These are phyloP conservation scores for Aspergillus novofumigatus DNA, from an alignment of 2,329 filamentous ascomycete species.

Conservation along the genomic window DNA sequence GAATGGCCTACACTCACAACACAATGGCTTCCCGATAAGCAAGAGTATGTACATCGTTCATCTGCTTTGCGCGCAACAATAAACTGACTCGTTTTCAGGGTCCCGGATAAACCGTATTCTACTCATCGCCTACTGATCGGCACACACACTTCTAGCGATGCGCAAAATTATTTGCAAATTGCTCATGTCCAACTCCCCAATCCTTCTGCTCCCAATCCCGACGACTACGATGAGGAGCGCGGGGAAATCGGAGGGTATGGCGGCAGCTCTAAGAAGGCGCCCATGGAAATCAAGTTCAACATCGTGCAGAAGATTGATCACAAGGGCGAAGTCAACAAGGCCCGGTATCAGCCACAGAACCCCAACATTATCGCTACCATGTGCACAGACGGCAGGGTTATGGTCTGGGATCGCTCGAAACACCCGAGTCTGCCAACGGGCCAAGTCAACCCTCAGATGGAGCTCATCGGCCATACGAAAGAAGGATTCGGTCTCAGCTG, in stretches of 20 bases:
- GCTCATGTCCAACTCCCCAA: slow-evolving; percentile 92
- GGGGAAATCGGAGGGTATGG: slow-evolving; percentile 94
- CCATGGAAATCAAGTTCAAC: slow-evolving; percentile 73
- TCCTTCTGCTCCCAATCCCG: slow-evolving; percentile 62
- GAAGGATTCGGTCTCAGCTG: slow-evolving; percentile 93
- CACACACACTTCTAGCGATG: slow-evolving; percentile 84
- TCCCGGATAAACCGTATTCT: slow-evolving; percentile 79
- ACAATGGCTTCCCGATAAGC: slow-evolving; percentile 96
- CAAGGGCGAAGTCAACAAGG: slow-evolving; percentile 96
- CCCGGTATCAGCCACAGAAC: slow-evolving; percentile 95
- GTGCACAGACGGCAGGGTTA: slow-evolving; percentile 78
- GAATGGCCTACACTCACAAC: slow-evolving; percentile 97
- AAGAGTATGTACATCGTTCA: slow-evolving; percentile 52
- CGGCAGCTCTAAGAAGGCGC: slow-evolving; percentile 62
- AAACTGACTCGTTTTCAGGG: slow-evolving; percentile 36
- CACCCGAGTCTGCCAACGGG: slow-evolving; percentile 74
- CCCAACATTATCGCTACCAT: slow-evolving; percentile 94
- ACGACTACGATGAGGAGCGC: slow-evolving; percentile 85
- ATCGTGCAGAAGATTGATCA: slow-evolving; percentile 96
- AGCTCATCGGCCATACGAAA: slow-evolving; percentile 75
- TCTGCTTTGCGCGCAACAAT: not conserved
- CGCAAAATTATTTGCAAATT: slow-evolving; percentile 89
- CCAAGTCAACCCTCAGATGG: slow-evolving; percentile 74
- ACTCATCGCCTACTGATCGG: slow-evolving; percentile 87
- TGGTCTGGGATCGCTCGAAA: slow-evolving; percentile 95